These are phyloP conservation scores for Papiliotrema terrestris DNA, from an alignment of 1,284 basidiomycete genomes.

Conservation along the genomic window DNA sequence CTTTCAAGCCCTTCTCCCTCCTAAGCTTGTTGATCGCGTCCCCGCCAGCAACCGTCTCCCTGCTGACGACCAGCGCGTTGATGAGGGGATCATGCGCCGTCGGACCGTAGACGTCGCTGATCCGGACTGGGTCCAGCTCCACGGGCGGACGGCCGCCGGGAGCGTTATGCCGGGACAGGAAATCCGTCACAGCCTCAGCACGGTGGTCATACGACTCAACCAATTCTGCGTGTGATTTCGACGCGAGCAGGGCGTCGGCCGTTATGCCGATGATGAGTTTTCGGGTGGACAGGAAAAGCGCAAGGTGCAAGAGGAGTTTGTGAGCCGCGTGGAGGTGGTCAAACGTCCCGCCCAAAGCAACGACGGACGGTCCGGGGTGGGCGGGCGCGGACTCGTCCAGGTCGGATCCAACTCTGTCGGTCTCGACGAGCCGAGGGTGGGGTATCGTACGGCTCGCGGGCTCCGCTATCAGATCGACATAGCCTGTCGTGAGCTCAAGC, in stretches of 20 bases:
- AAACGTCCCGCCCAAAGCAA: constrained; percentile 74
- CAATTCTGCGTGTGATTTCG: constrained; percentile 68
- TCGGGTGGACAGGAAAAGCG: constrained; percentile 68
- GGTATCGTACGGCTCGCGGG: neutral
- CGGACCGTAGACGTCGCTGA: constrained; percentile 81
- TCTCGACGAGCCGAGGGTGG: neutral
- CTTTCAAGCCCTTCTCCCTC: constrained; percentile 51
- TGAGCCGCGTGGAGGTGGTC: constrained; percentile 97
- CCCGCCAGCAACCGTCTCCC: constrained; percentile 75
- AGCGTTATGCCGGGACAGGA: constrained; percentile 9
- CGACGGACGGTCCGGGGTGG: constrained; percentile 26
- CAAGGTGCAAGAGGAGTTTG: constrained; percentile 93
- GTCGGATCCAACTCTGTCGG: no score
- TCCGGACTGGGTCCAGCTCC: constrained; percentile 58
- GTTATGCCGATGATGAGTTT: constrained; percentile 87
- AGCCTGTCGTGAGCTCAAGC: neutral
- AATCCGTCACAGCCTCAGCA: constrained; percentile 34
- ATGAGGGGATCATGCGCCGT: constrained; percentile 79
- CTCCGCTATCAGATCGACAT: neutral
- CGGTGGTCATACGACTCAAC: constrained; percentile 66
- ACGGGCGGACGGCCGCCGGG: neutral
- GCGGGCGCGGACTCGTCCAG: neutral
- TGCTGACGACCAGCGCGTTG: constrained; percentile 80
- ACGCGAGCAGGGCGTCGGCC: constrained; percentile 67
- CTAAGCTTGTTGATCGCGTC: constrained; percentile 44